A percentile compares a stretch with the other conserved stretches of the same genome.
These are phyloP conservation scores for Kwoniella mangroviensis DNA, from an alignment of 768 basidiomycete species.

Conservation along the genomic window DNA sequence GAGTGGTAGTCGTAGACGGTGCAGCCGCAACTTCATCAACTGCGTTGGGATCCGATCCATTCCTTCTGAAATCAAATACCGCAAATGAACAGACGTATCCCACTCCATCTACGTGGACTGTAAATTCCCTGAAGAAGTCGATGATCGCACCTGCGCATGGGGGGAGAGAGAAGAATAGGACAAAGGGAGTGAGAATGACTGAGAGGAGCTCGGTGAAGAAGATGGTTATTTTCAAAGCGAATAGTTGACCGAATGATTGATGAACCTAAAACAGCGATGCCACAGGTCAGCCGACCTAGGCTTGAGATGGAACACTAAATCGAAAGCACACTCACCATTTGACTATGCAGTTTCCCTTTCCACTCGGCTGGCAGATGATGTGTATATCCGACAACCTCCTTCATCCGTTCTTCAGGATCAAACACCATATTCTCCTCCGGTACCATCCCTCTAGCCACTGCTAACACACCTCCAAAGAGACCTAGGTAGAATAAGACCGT, in stretches of 20 bases:
- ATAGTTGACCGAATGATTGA: conserved; percentile 85
- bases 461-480: conserved; percentile 83
- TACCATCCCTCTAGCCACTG: conserved; percentile 90
- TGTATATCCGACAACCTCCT: conserved; percentile 87
- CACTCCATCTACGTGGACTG: conserved; percentile 92
- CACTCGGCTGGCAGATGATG: conserved; percentile 96
- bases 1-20: no score
- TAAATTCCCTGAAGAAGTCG: conserved; percentile 98
- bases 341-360: conserved; percentile 85
- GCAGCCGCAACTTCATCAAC: neutral
- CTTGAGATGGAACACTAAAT: no score
- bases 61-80: conserved; percentile 86
- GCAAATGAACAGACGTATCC: conserved; percentile 98
- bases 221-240: conserved; percentile 86
- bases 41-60: conserved; percentile 2
- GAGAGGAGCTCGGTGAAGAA: conserved; percentile 88
- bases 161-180: conserved; percentile 91
- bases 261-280: conserved; percentile 67
- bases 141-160: conserved; percentile 85
- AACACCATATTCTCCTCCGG: conserved; percentile 92
- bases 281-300: no score
- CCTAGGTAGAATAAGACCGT: conserved; percentile 92
- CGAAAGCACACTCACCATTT: conserved; percentile 64
- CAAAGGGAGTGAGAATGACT: conserved; percentile 89
- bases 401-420: conserved; percentile 91